Evolutionary conservation across 257 asterid genomes (phyloP), one percentile per base, ranked within the genome.

Genomic region (Fraxinus pennsylvanica): DNA sequence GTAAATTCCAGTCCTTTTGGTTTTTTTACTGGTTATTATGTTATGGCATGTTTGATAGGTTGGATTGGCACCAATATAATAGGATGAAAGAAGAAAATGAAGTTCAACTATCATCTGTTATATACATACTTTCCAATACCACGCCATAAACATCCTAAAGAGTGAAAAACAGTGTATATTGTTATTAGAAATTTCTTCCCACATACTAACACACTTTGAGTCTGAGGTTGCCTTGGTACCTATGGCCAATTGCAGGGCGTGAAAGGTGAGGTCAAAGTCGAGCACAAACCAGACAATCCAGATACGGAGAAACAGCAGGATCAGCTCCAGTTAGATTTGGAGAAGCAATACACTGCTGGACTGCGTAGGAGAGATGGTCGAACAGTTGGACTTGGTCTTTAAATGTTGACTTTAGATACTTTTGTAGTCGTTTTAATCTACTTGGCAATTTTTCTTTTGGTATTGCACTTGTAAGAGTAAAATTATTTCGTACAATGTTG

Each of bases 161-260:
- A 52, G 19, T 52, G 22, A 4, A 17, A 52, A 52, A 52, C 54
- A 27, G 35, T 63, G 35, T 66, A 74, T 81, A 61, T 45, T 54
- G 72, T 77, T 47, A 14, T 74, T 45, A 57, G 47, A 61, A 77
- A 74, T 74, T 71, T 82, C 63, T 78, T 84, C 81, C 81, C 74
- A 77, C 84, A 63, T 89, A 93, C 98, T 92, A 81, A 93, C 97
- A 87, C 98, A 73, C 82, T 88, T 92, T 91, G 99, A 95, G 97
- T 93, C 97, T 96, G 98, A 96, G 96, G 93, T 88, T 96, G 97
- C 92, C 36, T 89, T 92, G 99, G 97, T 91, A 67, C 90, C 84
- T 89, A 86, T 91, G 91, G 96, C 97, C 94, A 88, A 89, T 89
- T 96, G 97, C 91, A 96, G 99, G 99, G 99, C 73, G 97, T 93